These are phyloP conservation scores for Aspergillus vadensis DNA, from an alignment of 2,329 filamentous ascomycete genomes.

Conservation along the genomic window DNA sequence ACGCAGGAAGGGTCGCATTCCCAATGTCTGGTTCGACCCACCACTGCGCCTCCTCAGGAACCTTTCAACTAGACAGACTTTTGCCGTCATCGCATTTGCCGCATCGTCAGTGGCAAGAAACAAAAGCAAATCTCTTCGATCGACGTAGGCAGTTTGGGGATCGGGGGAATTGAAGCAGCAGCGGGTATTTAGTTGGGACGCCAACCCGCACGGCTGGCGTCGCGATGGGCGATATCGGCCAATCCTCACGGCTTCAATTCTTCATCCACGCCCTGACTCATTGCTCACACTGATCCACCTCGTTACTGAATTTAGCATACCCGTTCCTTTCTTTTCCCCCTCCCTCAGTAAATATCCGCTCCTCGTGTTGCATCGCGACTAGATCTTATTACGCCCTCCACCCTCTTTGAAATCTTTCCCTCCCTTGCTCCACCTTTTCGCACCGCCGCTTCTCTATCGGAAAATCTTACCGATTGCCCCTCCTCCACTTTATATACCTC, in stretches of 20 bases:
- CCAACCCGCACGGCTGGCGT: neutral
- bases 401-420: neutral
- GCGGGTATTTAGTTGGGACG: conserved; percentile 1
- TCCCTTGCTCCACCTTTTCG: conserved; percentile 1
- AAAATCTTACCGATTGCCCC: conserved; percentile 2
- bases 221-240: conserved; percentile 35
- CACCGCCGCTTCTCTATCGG: neutral
- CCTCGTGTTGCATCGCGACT: neutral
- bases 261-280: conserved; percentile 12
- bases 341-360: neutral
- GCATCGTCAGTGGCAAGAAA: conserved; percentile 7
- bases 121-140: conserved; percentile 10
- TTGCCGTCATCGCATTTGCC: conserved; percentile 17
- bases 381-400: neutral
- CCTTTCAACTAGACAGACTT: conserved; percentile 19
- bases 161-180: neutral
- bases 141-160: neutral
- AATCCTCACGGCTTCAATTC: conserved; percentile 5
- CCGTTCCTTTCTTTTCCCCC: neutral
- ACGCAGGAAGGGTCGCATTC: neutral
- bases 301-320: conserved; percentile 4
- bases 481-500: neutral
- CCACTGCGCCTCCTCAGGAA: conserved; percentile 6
- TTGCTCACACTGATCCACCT: conserved; percentile 8
- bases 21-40: conserved; percentile 15